Base-by-base conservation (phyloP, 2,329 filamentous ascomycete species). In the Cercospora sp. region DNA sequence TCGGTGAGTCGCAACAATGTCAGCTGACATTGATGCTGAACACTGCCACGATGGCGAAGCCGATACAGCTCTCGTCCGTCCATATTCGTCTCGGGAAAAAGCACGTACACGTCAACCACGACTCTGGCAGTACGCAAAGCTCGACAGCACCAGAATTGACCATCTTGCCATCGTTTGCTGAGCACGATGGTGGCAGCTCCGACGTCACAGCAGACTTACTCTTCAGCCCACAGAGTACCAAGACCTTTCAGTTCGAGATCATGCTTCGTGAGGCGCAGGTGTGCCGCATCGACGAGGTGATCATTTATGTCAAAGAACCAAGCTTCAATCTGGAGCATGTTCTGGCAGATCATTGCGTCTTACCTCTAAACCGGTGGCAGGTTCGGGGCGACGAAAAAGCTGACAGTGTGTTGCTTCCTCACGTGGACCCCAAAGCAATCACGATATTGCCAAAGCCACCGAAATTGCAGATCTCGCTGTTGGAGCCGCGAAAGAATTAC, bases 381-480 rank as follows among this genome's bases (percentile, higher is more conserved):
- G 45, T 72, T 5, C 20, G 66, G 30, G 60, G 68, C n/a, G 63
- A 66, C n/a, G 70, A 63, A 30, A 45, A 58, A 18, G 13, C 73
- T 10, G 66, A 69, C 9, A 68, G 64, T 60, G 48, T 66, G 10
- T 57, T 66, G n/a, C 68, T 76, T 8, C 69, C 72, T 23, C 82
- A 82, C 63, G 80, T 81, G 45, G 82, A 86, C 65, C 82, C 83
- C 1, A 82, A 86, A 36, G 81, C 82, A 1, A 86, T 96, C 65
- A 89, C 87, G 65, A 89, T 99, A 26, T 84, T 93, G 64, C 94
- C 95, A 1, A 91, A 96, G 72, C 95, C 94, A 30, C 95, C 95
- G 0, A 98, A 97, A 79, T 88, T 99, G 82, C 89, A 92, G 73
- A 87, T 99, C 57, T 85, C 82, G 28, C 81, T 92, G 9, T 82